Evolutionary conservation across 2,329 filamentous ascomycete species (phyloP).

Genomic region (Arthrobotrys pseudoclavata): DNA sequence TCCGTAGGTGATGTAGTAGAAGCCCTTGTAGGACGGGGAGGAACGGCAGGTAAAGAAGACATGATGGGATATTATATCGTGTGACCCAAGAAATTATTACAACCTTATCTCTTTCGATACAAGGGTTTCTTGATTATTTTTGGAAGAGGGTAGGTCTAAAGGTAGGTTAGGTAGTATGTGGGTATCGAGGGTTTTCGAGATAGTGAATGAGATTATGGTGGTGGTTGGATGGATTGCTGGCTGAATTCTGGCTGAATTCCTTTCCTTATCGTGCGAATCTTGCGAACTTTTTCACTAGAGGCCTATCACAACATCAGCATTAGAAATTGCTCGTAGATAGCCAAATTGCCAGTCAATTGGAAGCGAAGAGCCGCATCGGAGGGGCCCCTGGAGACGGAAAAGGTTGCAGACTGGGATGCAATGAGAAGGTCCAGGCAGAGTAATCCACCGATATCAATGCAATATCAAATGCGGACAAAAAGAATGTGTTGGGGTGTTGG

Average conservation of each 20-base stretch:
- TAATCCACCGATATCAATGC: conserved; percentile 26
- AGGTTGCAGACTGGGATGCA: conserved; percentile 18
- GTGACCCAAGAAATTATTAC: conserved; percentile 11
- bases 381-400: conserved; percentile 31
- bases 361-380: conserved; percentile 48
- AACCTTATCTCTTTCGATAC: conserved; percentile 18
- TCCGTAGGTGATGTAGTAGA: conserved; percentile 61
- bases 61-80: conserved; percentile 59
- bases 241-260: conserved; percentile 59
- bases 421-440: conserved; percentile 37
- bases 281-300: conserved; percentile 30
- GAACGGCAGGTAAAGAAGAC: conserved; percentile 61
- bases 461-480: not conserved
- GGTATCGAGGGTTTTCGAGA: conserved; percentile 30
- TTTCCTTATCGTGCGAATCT: conserved; percentile 51
- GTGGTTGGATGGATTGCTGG: conserved; percentile 21
- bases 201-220: conserved; percentile 31
- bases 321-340: conserved; percentile 48
- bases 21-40: conserved; percentile 60
- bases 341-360: conserved; percentile 17
- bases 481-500: conserved; percentile 56
- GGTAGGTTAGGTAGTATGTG: not conserved
- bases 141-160: not conserved
- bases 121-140: conserved; percentile 21
- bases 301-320: conserved; percentile 46